phyloP scores from a whole-genome alignment of 108 stramenopile genomes.

The Cyclotella baltica region DNA sequence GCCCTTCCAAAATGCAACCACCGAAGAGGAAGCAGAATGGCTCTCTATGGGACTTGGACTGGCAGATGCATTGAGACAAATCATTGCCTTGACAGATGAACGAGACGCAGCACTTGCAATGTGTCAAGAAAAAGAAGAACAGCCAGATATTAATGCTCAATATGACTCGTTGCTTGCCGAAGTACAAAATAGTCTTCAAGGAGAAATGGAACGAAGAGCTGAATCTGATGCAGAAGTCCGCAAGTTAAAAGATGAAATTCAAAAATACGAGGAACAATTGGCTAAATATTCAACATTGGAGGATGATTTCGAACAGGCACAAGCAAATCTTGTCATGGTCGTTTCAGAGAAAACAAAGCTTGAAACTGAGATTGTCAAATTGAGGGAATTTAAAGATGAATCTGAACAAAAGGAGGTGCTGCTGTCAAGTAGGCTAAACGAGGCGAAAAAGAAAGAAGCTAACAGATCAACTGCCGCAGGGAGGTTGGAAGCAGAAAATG shows the following conservation, averaged over 20 bases:
- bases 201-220: conserved; percentile 61
- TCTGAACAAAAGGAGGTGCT: conserved; percentile 71
- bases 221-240: conserved; percentile 39
- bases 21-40: conserved; percentile 55
- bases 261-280: conserved; percentile 41
- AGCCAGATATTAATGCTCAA: conserved; percentile 12
- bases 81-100: conserved; percentile 52
- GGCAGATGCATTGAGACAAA: conserved; percentile 54
- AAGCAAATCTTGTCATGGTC: conserved; percentile 38
- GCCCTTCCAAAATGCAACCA: neutral
- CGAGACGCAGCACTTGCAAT: conserved; percentile 42
- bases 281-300: conserved; percentile 42
- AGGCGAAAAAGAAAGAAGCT: conserved; percentile 80
- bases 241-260: conserved; percentile 22
- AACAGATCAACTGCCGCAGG: conserved; percentile 68
- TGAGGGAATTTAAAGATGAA: conserved; percentile 72
- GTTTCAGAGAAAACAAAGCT: conserved; percentile 49
- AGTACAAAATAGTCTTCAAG: conserved; percentile 68
- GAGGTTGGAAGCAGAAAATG: conserved; percentile 65
- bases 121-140: conserved; percentile 39
- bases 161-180: conserved; percentile 59
- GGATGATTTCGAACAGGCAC: conserved; percentile 48
- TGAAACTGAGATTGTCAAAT: conserved; percentile 45
- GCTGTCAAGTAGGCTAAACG: conserved; percentile 74
- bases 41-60: conserved; percentile 45